phyloP scores from a whole-genome alignment of 768 basidiomycete species.

The Psilocybe tampanensis region DNA sequence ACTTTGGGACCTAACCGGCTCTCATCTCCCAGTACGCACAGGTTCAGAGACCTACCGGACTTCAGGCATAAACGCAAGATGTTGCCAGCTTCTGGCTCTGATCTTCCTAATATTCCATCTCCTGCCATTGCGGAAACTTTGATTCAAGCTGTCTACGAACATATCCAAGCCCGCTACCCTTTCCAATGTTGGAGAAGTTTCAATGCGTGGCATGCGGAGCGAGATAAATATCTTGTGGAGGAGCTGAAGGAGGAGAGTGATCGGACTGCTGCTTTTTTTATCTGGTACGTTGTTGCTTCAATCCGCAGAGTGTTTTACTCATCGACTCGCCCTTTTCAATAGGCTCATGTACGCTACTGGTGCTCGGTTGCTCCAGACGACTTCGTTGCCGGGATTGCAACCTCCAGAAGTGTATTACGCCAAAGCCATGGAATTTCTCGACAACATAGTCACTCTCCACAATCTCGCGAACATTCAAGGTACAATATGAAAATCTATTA shows the following conservation, averaged over 20 bases:
- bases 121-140: conserved; percentile 1
- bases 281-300: neutral
- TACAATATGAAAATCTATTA: neutral
- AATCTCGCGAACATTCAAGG: conserved; percentile 9
- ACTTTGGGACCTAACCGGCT: conserved; percentile 1
- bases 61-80: conserved; percentile 4
- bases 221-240: conserved; percentile 8
- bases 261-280: conserved; percentile 6
- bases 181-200: conserved; percentile 12
- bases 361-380: conserved; percentile 1
- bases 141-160: conserved; percentile 6
- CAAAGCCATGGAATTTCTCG: conserved; percentile 5
- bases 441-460: conserved; percentile 10
- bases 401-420: conserved; percentile 25
- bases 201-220: conserved; percentile 6
- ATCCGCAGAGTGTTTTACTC: neutral
- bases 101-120: conserved; percentile 1
- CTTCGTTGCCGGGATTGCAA: conserved; percentile 22
- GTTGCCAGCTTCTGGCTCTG: neutral
- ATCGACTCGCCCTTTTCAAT: too few species aligned
- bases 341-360: conserved; percentile 12
- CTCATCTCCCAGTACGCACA: neutral
- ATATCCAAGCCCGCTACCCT: conserved; percentile 11
- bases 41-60: conserved; percentile 3
- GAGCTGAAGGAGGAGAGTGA: neutral